Conservation (phyloP, 129 eudicot genomes). For the Smallanthus sonchifolius region DNA sequence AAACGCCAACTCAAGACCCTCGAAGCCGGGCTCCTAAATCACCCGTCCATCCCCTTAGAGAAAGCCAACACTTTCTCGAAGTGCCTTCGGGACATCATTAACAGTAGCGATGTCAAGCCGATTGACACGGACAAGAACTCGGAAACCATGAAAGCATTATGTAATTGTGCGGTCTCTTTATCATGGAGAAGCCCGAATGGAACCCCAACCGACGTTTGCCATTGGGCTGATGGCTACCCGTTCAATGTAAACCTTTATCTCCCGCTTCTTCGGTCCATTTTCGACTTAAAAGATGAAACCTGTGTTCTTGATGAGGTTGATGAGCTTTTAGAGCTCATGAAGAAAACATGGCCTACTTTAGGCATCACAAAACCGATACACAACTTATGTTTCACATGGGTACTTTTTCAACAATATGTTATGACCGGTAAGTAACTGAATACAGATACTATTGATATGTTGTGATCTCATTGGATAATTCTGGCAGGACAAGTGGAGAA, state of each 20-base stretch:
- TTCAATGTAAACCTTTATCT: constrained; percentile 62
- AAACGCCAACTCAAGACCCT: constrained; percentile 75
- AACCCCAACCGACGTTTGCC: constrained; percentile 54
- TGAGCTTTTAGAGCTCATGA: constrained; percentile 80
- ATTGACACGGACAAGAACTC: constrained; percentile 69
- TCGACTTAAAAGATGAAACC: constrained; percentile 68
- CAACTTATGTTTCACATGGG: constrained; percentile 82
- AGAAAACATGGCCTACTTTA: constrained; percentile 81
- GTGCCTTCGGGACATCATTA: constrained; percentile 45
- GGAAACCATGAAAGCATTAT: constrained; percentile 54
- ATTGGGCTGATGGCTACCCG: constrained; percentile 96
- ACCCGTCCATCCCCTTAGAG: constrained; percentile 68
- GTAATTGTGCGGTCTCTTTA: constrained; percentile 53
- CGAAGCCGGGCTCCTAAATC: constrained; percentile 62
- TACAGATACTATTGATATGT: neutral
- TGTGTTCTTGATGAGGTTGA: constrained; percentile 89
- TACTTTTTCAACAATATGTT: constrained; percentile 65
- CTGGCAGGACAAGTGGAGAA: constrained; percentile 53
- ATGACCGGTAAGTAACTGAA: constrained; percentile 22
- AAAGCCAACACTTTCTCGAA: constrained; percentile 34
- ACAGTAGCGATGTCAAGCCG: constrained; percentile 37
- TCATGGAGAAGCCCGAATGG: constrained; percentile 74
- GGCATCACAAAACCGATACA: constrained; percentile 65
- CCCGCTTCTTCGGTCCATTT: constrained; percentile 50
- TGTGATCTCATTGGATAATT: neutral